Evolutionary conservation across 495 filamentous ascomycete genomes (phyloP).

Genomic region (Tuber calosporum): DNA sequence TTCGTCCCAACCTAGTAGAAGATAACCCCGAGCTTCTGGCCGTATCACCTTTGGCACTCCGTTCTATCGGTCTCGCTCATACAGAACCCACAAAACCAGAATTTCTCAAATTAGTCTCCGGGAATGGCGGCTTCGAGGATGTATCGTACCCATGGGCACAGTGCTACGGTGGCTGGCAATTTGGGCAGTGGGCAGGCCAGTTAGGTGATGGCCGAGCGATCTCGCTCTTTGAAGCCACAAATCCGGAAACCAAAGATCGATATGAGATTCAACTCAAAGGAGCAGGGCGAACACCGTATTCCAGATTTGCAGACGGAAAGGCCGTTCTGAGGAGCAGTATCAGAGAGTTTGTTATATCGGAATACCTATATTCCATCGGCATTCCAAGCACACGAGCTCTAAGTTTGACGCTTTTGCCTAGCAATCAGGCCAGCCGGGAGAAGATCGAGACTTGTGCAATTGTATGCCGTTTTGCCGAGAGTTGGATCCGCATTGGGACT

Average conservation of each 20-base stretch:
- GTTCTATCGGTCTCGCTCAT: conserved; percentile 63
- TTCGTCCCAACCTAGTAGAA: conserved; percentile 64
- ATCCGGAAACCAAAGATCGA: conserved; percentile 59
- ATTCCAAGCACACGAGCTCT: conserved; percentile 84
- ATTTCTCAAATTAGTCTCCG: conserved; percentile 68
- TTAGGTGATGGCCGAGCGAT: conserved; percentile 93
- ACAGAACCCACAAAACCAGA: conserved; percentile 63
- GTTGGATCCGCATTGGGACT: conserved; percentile 87
- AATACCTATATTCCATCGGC: conserved; percentile 71
- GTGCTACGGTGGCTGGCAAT: conserved; percentile 87
- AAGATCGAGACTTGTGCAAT: conserved; percentile 87
- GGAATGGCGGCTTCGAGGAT: conserved; percentile 66
- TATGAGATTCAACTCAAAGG: conserved; percentile 94
- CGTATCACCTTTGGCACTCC: conserved; percentile 67
- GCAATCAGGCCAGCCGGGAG: conserved; percentile 67
- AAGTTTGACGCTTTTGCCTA: conserved; percentile 67
- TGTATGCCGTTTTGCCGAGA: conserved; percentile 81
- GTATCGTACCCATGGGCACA: conserved; percentile 94
- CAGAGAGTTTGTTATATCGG: conserved; percentile 85
- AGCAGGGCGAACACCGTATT: conserved; percentile 87
- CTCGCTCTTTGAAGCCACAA: conserved; percentile 82
- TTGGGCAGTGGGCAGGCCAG: conserved; percentile 89
- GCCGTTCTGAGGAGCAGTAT: conserved; percentile 87
- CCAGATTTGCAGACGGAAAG: conserved; percentile 93
- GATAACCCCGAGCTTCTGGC: conserved; percentile 66